phyloP scores from a whole-genome alignment of 768 basidiomycete species.

The Auricularia cornea region DNA sequence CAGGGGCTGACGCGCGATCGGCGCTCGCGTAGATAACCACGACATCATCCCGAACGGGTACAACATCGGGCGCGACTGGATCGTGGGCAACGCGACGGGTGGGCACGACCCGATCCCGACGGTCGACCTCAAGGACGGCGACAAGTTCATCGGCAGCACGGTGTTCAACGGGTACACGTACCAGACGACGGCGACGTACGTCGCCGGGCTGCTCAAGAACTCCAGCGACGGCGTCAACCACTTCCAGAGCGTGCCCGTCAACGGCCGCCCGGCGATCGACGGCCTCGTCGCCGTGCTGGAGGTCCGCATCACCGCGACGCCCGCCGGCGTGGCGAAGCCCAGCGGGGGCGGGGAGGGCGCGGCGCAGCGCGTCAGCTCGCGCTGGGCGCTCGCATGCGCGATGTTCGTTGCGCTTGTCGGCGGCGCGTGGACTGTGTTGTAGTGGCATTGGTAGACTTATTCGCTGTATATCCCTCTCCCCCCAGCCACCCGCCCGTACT shows the following conservation, averaged over 20 bases:
- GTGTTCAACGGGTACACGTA: constrained; percentile 65
- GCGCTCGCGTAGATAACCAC: constrained; percentile 39
- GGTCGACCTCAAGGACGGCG: constrained; percentile 41
- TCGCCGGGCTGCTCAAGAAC: constrained; percentile 63
- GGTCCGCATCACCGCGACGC: constrained; percentile 49
- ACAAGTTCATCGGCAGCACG: constrained; percentile 56
- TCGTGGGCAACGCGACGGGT: constrained; percentile 76
- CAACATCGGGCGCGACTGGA: constrained; percentile 73
- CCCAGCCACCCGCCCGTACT: no score
- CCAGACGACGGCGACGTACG: constrained; percentile 56
- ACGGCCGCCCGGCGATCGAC: constrained; percentile 59
- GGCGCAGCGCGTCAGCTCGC: background rate
- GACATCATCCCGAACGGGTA: constrained; percentile 74
- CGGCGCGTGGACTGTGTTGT: background rate
- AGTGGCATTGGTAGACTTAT: no score
- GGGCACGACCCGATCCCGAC: constrained; percentile 37
- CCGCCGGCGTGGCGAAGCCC: constrained; percentile 11
- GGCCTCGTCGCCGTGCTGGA: constrained; percentile 75
- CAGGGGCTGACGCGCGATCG: background rate
- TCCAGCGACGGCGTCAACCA: constrained; percentile 67
- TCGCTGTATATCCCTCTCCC: no score
- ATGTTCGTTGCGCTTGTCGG: background rate
- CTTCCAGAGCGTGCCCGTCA: constrained; percentile 40
- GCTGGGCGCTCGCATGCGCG: background rate
- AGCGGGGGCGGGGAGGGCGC: constrained; percentile 33